Percentiles rank a stretch among this genome's conserved stretches.
phyloP scores from a whole-genome alignment of 2,329 filamentous ascomycete genomes.

The Clarireedia homoeocarpa region DNA sequence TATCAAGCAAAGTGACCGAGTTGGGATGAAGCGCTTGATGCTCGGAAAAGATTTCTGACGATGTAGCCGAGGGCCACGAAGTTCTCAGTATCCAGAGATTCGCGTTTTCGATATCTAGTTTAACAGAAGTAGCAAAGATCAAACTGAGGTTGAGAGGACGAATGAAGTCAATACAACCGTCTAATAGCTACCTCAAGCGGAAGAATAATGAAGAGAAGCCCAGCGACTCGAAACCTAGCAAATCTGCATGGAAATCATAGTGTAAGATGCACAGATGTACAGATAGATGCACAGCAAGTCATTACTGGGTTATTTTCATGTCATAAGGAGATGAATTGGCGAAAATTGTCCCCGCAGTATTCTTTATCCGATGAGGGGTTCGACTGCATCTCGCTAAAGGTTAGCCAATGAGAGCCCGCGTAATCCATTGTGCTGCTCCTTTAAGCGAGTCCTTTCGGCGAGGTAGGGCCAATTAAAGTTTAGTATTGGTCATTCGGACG shows the following conservation, averaged over 20 bases:
- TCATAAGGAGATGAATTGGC: neutral
- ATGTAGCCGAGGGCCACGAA: neutral
- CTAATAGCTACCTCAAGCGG: constrained; percentile 26
- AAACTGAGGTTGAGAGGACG: neutral
- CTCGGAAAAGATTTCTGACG: neutral
- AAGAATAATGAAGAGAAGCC: neutral
- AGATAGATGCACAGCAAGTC: too few relatives aligned
- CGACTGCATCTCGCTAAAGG: too few relatives aligned
- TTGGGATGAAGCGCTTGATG: neutral
- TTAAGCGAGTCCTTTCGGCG: too few relatives aligned
- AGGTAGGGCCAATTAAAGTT: too few relatives aligned
- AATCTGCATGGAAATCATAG: neutral
- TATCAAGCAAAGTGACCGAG: neutral
- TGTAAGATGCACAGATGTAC: neutral
- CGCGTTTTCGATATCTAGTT: too few relatives aligned
- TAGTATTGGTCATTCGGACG: too few relatives aligned
- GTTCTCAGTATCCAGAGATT: too few relatives aligned
- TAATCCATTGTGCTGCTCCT: too few relatives aligned
- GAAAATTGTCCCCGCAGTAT: neutral
- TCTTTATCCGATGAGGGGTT: constrained; percentile 4
- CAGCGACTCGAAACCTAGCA: neutral
- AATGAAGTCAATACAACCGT: neutral
- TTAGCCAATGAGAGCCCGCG: too few relatives aligned
- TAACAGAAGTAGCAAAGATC: too few relatives aligned
- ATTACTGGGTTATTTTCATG: too few relatives aligned